Base-by-base conservation (phyloP, 768 basidiomycete species). In the Psilocybe azurescens region DNA sequence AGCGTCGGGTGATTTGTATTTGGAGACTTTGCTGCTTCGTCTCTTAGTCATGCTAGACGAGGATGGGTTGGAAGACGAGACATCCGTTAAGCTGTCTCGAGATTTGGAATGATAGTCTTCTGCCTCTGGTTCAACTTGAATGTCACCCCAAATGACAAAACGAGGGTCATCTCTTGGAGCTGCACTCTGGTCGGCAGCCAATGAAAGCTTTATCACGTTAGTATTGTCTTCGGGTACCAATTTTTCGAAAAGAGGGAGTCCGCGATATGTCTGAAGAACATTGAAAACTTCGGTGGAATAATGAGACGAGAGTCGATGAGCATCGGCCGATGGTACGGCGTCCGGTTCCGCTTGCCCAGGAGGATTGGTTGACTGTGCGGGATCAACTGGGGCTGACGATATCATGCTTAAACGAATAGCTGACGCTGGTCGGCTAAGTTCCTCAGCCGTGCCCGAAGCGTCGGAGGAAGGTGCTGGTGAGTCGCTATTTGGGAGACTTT, bases 91-190 rank as follows among this genome's bases (percentile, higher is more conserved):
- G 48, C 78, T 79, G 24, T 77, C 75, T 46, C 77, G 70, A 16
- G 78, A 76, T 7, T 67, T 58, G 2, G 77, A 76, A 32, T 68
- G 53, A 48, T 61, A 64, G 56, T 75, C 77, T 41, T 78, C 78
- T 41, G 63, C 58, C 28, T 76, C 72, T 57, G 61, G 77, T 63
- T 67, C 79, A 29, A 58, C 73, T 67, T 65, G 65, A 6, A 81
- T 75, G 66, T 88, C 86, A 29, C 93, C 94, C 95, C 95, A 97
- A 7, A 97, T 88, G 39, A 95, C 93, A 70, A 96, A 96, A 0
- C 94, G 85, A 14, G 95, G 94, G 67, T 97, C 95, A 65, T 95
- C 90, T 13, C 89, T 85, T 6, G 93, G 93, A 1, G 89, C 84
- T 13, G 88, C 87, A 30, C 82, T 85, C 59, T 89, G 86, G 38